Conservation (phyloP, 83 land plant genomes). For the Picea engelmannii region DNA sequence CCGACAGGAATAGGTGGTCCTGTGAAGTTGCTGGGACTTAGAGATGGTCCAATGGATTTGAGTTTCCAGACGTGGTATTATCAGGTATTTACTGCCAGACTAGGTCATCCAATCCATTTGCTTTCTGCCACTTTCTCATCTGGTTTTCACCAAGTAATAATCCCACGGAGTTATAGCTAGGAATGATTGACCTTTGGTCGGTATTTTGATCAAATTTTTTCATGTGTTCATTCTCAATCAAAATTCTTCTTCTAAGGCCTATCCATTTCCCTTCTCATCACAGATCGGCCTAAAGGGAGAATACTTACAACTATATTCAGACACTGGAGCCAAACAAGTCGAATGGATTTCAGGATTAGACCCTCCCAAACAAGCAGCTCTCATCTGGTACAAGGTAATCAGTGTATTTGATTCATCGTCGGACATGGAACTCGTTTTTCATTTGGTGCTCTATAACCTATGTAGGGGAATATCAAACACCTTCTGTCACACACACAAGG, state of each 20-base stretch:
- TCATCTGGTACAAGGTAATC: too few species aligned
- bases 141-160: too few species aligned
- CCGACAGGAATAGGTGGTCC: conserved; percentile 36
- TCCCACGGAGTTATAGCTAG: neutral
- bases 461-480: conserved; percentile 1
- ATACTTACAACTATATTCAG: neutral
- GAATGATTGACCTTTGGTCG: neutral
- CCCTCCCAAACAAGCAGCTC: too few species aligned
- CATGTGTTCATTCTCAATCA: neutral
- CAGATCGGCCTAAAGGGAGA: conserved; percentile 2
- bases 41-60: conserved; percentile 19
- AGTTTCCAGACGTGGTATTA: conserved; percentile 18
- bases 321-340: conserved; percentile 6
- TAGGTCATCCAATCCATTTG: neutral
- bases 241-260: too few species aligned
- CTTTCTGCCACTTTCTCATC: too few species aligned
- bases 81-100: neutral
- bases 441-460: too few species aligned
- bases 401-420: too few species aligned
- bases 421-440: too few species aligned
- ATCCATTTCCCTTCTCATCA: neutral
- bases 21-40: neutral
- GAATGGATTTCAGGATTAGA: too few species aligned
- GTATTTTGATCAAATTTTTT: too few species aligned
- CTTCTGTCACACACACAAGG: too few species aligned